Conservation (phyloP, 306 rosid species). For the Chamaecrista fasciculata region DNA sequence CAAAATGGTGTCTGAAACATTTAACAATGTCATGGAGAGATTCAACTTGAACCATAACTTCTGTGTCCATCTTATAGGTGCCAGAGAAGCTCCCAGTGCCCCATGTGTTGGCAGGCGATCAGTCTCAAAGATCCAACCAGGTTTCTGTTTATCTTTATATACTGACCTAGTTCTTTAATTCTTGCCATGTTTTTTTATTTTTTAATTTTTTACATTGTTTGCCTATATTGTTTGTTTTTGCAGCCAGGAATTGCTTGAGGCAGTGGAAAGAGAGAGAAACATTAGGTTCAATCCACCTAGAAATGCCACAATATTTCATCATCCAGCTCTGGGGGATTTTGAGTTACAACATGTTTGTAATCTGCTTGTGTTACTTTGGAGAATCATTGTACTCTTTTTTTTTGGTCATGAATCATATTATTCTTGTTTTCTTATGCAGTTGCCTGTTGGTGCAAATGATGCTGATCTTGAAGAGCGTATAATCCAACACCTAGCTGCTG, state of each 20-base stretch:
- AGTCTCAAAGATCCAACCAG: slow-evolving; percentile 94
- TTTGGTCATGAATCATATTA: slow-evolving; percentile 24
- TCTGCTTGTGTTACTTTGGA: slow-evolving; percentile 32
- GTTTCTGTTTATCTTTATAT: slow-evolving; percentile 40
- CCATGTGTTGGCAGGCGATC: slow-evolving; percentile 97
- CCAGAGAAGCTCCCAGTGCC: slow-evolving; percentile 98
- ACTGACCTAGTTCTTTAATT: not conserved
- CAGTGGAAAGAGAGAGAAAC: slow-evolving; percentile 83
- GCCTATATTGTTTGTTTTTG: slow-evolving; percentile 24
- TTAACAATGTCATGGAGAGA: slow-evolving; percentile 17
- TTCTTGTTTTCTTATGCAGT: slow-evolving; percentile 47
- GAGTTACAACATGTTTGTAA: slow-evolving; percentile 87
- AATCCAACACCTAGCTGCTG: slow-evolving; percentile 96
- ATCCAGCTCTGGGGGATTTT: slow-evolving; percentile 94
- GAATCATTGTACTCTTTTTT: slow-evolving; percentile 14
- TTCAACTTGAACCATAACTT: slow-evolving; percentile 5
- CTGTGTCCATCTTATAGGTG: slow-evolving; percentile 55
- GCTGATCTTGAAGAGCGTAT: slow-evolving; percentile 97
- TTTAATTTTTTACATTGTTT: slow-evolving; percentile 19
- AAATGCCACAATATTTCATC: slow-evolving; percentile 87
- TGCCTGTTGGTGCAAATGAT: slow-evolving; percentile 88
- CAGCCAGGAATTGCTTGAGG: slow-evolving; percentile 96
- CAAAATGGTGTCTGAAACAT: slow-evolving; percentile 8
- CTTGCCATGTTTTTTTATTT: too few relatives aligned
- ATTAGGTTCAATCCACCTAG: slow-evolving; percentile 72